These are phyloP conservation scores for Hippophae tibetana DNA, from an alignment of 306 rosid species.

Conservation along the genomic window DNA sequence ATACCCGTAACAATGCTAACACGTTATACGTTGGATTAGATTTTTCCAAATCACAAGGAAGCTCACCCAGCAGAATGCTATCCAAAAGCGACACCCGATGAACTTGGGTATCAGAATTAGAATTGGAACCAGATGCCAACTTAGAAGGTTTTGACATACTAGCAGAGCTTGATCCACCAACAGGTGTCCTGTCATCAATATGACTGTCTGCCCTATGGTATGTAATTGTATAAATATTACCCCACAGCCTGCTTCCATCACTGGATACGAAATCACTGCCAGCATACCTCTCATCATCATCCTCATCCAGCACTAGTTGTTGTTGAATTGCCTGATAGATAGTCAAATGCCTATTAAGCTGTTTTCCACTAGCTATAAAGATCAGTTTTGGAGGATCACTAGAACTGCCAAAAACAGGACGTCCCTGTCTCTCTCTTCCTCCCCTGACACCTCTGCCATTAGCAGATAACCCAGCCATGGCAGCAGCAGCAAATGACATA, in stretches of 20 bases:
- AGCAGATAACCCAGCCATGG: slow-evolving; percentile 93
- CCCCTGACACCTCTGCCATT: slow-evolving; percentile 81
- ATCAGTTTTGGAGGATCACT: slow-evolving; percentile 70
- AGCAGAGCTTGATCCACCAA: slow-evolving; percentile 57
- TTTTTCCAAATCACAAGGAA: slow-evolving; percentile 93
- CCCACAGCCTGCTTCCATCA: slow-evolving; percentile 97
- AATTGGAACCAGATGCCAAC: slow-evolving; percentile 45
- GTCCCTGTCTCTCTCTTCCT: slow-evolving; percentile 81
- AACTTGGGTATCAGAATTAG: slow-evolving; percentile 46
- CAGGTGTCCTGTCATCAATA: slow-evolving; percentile 55
- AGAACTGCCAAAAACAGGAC: slow-evolving; percentile 53
- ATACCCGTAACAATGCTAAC: slow-evolving; percentile 73
- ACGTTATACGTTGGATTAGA: slow-evolving; percentile 80
- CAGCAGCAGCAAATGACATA: slow-evolving; percentile 99
- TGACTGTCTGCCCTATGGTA: slow-evolving; percentile 84
- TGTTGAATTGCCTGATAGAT: slow-evolving; percentile 95
- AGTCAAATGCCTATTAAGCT: slow-evolving; percentile 83
- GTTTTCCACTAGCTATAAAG: slow-evolving; percentile 86
- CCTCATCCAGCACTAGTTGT: slow-evolving; percentile 88
- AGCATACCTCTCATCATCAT: slow-evolving; percentile 86
- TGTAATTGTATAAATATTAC: slow-evolving; percentile 79
- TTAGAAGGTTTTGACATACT: slow-evolving; percentile 50
- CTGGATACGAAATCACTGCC: slow-evolving; percentile 62
- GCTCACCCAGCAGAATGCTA: slow-evolving; percentile 87
- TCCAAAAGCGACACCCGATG: slow-evolving; percentile 71